A percentile compares a stretch with the other conserved stretches of the same genome.
These are phyloP conservation scores for Ganoderma resinaceum DNA, from an alignment of 1,284 basidiomycete species.

Conservation along the genomic window DNA sequence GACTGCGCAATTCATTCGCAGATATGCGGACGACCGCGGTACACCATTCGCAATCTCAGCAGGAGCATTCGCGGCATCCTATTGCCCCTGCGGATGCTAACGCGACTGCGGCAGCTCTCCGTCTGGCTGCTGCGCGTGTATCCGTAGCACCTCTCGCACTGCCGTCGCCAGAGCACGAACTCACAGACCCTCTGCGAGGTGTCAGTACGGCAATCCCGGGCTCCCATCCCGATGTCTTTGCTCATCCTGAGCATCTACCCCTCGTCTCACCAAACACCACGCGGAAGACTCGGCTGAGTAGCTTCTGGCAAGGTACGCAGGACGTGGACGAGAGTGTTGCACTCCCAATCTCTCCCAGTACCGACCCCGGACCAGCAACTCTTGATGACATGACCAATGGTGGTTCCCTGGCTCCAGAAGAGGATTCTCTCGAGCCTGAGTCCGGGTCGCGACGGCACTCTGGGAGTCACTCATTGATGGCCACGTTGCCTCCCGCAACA, in stretches of 20 bases:
- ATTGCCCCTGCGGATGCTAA: conserved; percentile 58
- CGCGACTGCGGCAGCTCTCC: conserved; percentile 83
- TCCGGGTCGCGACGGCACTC: neutral
- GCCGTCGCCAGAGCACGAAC: conserved; percentile 87
- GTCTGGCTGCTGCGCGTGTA: conserved; percentile 79
- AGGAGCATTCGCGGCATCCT: conserved; percentile 38
- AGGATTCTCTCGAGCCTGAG: neutral
- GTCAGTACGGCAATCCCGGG: conserved; percentile 72
- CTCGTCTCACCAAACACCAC: conserved; percentile 54
- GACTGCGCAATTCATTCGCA: conserved; percentile 66
- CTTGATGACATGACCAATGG: neutral
- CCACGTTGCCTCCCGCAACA: conserved; percentile 35
- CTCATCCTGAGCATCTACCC: conserved; percentile 6
- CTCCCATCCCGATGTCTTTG: conserved; percentile 48
- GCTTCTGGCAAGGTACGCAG: conserved; percentile 75
- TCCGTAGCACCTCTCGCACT: conserved; percentile 81
- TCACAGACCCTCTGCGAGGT: conserved; percentile 84
- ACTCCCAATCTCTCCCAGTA: neutral
- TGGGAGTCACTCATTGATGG: conserved; percentile 13
- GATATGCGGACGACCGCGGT: conserved; percentile 46
- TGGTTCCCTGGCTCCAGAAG: neutral
- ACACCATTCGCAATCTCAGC: conserved; percentile 26
- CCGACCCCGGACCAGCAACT: neutral
- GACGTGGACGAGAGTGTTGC: conserved; percentile 46
- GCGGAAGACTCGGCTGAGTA: conserved; percentile 63